A percentile compares a stretch with the other conserved stretches of the same genome.
Conservation (phyloP, 2,329 filamentous ascomycete genomes). For the Fusarium lateritium region DNA sequence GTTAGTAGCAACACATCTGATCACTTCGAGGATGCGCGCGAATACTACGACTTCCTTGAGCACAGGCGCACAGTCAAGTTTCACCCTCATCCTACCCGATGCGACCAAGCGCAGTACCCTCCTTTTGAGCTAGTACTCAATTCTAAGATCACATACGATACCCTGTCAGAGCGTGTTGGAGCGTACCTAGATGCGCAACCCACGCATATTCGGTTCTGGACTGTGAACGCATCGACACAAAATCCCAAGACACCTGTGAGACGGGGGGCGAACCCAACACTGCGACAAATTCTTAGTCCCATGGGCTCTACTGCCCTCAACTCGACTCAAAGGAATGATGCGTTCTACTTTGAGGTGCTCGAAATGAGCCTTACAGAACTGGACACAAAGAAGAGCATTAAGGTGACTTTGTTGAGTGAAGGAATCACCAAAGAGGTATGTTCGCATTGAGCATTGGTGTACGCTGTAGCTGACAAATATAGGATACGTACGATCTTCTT, state of each 20-base stretch:
- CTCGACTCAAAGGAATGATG: constrained; percentile 79
- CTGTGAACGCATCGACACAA: constrained; percentile 81
- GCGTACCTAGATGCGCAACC: constrained; percentile 82
- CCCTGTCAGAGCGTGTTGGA: constrained; percentile 86
- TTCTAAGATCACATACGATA: constrained; percentile 91
- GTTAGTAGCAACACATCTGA: constrained; percentile 57
- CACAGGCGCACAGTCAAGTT: constrained; percentile 88
- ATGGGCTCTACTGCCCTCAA: constrained; percentile 78
- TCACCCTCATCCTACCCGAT: constrained; percentile 73
- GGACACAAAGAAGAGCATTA: constrained; percentile 91
- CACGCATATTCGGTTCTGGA: constrained; percentile 93
- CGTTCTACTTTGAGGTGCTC: constrained; percentile 91
- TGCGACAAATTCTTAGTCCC: constrained; percentile 83
- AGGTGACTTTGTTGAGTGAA: constrained; percentile 87
- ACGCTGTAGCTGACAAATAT: constrained; percentile 17
- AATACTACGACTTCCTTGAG: constrained; percentile 94
- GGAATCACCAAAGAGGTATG: constrained; percentile 90
- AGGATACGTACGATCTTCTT: constrained; percentile 86
- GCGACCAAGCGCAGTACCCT: constrained; percentile 70
- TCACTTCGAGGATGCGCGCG: constrained; percentile 78
- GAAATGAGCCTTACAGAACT: constrained; percentile 95
- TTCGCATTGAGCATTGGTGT: constrained; percentile 1
- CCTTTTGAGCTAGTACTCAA: constrained; percentile 84
- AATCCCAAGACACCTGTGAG: constrained; percentile 86
- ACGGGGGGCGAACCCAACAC: constrained; percentile 76